Base-by-base conservation (phyloP, 2,329 filamentous ascomycete genomes). In the Coleophoma eucalyptorum region DNA sequence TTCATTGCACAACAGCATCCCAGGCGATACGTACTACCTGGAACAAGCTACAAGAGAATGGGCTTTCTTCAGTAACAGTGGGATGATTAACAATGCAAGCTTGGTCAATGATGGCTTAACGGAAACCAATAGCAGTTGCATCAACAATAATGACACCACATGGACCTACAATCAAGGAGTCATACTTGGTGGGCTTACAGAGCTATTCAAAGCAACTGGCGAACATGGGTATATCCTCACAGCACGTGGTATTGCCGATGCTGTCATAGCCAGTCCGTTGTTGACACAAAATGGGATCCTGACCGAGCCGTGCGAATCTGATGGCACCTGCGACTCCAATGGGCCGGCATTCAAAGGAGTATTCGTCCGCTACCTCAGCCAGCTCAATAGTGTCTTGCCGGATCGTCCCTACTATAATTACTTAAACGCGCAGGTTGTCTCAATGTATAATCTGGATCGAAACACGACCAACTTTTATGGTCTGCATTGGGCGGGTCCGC, bases 131-230 rank as follows among this genome's bases (percentile, higher is more conserved):
- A 26, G 1, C 4, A 44, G 19, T 44, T 83, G 79, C 65, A 61
- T 70, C 32, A 78, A 79, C 51, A 69, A 69, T 26, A 63, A 59
- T 18, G 60, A 59, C 6, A 65, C 63, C 15, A 60, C 65, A 6
- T 79, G 70, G 69, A 70, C 73, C 0, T 80, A 80, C 59, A 80
- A 80, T 55, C 79, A 84, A 59, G 80, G 80, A 13, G 78, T 83
- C 1, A 70, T 83, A 18, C 70, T 84, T 3, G 73, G 78, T 11
- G 80, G 72, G 0, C 69, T 83, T 1, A 72, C 76, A 4, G 77
- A 83, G 68, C 69, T 54, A 63, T 44, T 8, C 13, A 44, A 32
- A 26, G 42, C 42, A 5, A 44, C 42, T 4, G 42, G 42, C 3
- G 42, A 44, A 15, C 6, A 10, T 8, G 26, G 12, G 2, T 31